A percentile compares a stretch with the other conserved stretches of the same genome.
Conservation (phyloP, 2,329 filamentous ascomycete genomes). For the Fusarium napiforme region DNA sequence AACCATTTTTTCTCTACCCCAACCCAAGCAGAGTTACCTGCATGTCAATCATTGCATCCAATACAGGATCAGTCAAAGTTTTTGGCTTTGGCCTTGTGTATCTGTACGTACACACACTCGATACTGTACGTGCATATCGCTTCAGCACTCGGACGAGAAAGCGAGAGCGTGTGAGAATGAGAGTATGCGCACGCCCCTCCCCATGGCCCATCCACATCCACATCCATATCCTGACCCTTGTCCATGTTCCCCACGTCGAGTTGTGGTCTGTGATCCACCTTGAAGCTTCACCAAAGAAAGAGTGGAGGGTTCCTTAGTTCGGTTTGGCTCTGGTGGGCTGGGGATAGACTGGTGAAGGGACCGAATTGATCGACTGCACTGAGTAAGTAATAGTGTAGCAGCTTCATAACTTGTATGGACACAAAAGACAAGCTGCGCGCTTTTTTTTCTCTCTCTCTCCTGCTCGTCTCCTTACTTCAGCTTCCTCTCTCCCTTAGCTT, state of each 20-base stretch:
- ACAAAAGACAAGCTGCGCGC: conserved; percentile 45
- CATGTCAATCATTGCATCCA: conserved; percentile 20
- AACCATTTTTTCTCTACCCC: conserved; percentile 15
- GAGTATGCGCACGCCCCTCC: conserved; percentile 34
- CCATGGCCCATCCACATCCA: conserved; percentile 12
- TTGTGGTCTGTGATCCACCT: conserved; percentile 28
- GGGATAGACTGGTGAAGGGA: conserved; percentile 33
- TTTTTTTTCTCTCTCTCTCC: conserved; percentile 35
- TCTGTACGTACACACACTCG: conserved; percentile 9
- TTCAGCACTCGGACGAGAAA: background rate
- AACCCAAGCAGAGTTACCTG: conserved; percentile 13
- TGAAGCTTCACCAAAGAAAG: conserved; percentile 7
- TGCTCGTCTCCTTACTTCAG: conserved; percentile 15
- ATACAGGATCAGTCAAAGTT: conserved; percentile 24
- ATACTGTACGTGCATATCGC: background rate
- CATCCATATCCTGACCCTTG: conserved; percentile 25
- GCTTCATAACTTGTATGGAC: conserved; percentile 43
- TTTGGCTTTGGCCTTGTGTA: conserved; percentile 12
- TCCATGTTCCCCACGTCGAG: conserved; percentile 34
- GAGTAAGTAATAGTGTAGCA: conserved; percentile 28
- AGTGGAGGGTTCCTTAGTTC: conserved; percentile 31
- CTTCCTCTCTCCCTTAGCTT: conserved; percentile 5
- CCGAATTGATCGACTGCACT: conserved; percentile 31
- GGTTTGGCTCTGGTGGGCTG: conserved; percentile 33
- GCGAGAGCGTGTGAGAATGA: background rate